Percentiles rank a stretch among this genome's conserved stretches.
phyloP scores from a whole-genome alignment of 2,329 filamentous ascomycete genomes.

The Calonectria ilicicola region DNA sequence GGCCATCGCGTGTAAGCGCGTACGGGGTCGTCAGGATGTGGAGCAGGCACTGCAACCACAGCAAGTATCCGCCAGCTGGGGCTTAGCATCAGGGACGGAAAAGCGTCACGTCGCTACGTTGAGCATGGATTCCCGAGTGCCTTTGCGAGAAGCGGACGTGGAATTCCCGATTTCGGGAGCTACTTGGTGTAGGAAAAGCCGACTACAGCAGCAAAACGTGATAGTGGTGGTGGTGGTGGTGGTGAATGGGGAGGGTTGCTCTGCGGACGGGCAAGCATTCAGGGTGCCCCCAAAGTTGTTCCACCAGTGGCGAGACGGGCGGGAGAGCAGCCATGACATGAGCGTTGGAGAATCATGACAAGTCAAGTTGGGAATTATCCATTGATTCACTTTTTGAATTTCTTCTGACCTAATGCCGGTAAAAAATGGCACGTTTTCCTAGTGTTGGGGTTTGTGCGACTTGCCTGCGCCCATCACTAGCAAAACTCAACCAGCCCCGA shows the following conservation, averaged over 20 bases:
- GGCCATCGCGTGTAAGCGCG: not conserved
- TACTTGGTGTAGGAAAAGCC: not conserved
- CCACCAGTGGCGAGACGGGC: constrained; percentile 29
- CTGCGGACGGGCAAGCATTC: constrained; percentile 26
- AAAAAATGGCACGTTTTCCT: not conserved
- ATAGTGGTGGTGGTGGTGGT: not conserved
- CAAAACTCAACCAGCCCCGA: not conserved
- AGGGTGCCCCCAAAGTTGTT: constrained; percentile 41
- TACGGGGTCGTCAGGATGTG: not conserved
- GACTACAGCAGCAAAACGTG: not conserved
- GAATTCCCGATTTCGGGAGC: constrained; percentile 16
- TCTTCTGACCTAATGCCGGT: not conserved
- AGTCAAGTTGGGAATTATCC: not conserved
- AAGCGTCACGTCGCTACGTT: not conserved
- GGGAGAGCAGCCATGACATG: not conserved
- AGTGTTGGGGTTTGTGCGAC: not conserved
- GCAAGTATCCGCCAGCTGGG: not conserved
- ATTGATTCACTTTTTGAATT: too few relatives aligned
- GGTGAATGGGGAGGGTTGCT: constrained; percentile 1
- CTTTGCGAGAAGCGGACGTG: not conserved
- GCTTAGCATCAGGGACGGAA: not conserved
- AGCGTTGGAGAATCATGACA: not conserved
- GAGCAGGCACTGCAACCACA: not conserved
- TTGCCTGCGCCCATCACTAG: not conserved
- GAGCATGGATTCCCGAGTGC: not conserved